Base-by-base conservation (phyloP, 2,329 filamentous ascomycete species). In the Alternaria solani region DNA sequence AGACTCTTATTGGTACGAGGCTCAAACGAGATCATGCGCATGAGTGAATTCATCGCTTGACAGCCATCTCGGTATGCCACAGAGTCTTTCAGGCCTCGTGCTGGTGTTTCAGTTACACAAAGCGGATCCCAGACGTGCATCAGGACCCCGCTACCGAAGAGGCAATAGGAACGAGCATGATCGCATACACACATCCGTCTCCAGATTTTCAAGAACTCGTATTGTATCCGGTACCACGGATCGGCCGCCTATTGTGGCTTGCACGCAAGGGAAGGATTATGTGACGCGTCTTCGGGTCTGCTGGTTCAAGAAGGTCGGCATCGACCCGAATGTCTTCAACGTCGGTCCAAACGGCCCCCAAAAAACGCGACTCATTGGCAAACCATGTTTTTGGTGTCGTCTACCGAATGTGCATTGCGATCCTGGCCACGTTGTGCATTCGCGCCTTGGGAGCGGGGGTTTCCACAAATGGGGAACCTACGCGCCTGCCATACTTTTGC, bases 161-260 rank as follows among this genome's bases (percentile, higher is more conserved):
- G 4, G 39, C 12, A 16, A 51, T 43, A 25, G 32, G 8, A 11
- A 30, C 9, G 51, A 28, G 30, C 42, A 23, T 42, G 18, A 59
- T 46, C 30, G 23, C 23, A 56, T 46, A 34, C 57, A 55, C 57
- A 55, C 26, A 14, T 7, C 3, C 25, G 7, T 36, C 25, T 44
- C 41, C 36, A 25, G 16, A 41, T 26, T 32, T 28, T 36, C 7
- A 18, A 11, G 34, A 12, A 9, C 52, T 59, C 52, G 39, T 43
- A 59, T 51, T 12, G 30, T 38, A 38, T 20, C 44, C 57, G 28
- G 28, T 30, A 38, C 28, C 23, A 38, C 36, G 57, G 57, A 20
- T 55, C 25, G 26, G 41, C 52, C 52, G 39, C 25, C 52, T 30
- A 28, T 26, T 9, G 51, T 59, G 51, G 57, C 44, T 32, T 59